These are phyloP conservation scores for Ogataea pini DNA, from an alignment of 805 yeast genomes.

Conservation along the genomic window DNA sequence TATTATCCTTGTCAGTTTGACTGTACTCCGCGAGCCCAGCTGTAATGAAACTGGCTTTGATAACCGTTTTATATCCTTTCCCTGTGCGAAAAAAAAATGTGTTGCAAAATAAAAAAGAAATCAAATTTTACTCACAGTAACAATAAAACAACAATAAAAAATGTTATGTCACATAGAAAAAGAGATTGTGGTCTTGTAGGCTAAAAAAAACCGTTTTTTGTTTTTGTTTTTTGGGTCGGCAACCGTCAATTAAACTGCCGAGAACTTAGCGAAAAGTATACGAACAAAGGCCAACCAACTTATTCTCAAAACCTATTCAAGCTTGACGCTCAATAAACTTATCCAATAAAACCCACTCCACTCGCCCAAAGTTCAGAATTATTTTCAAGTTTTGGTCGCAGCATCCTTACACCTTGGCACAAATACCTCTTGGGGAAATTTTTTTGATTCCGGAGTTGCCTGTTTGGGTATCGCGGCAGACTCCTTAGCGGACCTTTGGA, in stretches of 20 bases:
- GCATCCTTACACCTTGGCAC: too few species aligned
- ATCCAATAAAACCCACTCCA: too few species aligned
- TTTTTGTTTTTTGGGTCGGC: not conserved
- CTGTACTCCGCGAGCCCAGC: too few species aligned
- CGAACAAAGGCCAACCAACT: too few species aligned
- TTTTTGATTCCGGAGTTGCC: slow-evolving; percentile 10
- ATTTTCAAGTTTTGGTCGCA: too few species aligned
- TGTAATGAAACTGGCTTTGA: slow-evolving; percentile 1
- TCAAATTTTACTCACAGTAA: not conserved
- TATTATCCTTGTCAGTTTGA: too few species aligned
- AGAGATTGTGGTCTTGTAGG: not conserved
- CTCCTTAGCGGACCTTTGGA: not conserved
- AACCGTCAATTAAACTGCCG: too few species aligned
- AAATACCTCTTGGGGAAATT: slow-evolving; percentile 5
- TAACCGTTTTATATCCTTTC: slow-evolving; percentile 4
- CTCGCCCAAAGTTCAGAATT: too few species aligned
- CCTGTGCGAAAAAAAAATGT: not conserved
- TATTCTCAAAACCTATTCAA: too few species aligned
- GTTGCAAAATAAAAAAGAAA: slow-evolving; percentile 4
- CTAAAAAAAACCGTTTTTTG: not conserved
- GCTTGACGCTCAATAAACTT: too few species aligned
- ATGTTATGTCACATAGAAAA: not conserved
- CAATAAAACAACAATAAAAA: not conserved
- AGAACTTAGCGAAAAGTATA: too few species aligned
- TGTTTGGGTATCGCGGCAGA: slow-evolving; percentile 3